Evolutionary conservation across 2,329 filamentous ascomycete genomes (phyloP).

Genomic region (Amylocarpus encephaloides): DNA sequence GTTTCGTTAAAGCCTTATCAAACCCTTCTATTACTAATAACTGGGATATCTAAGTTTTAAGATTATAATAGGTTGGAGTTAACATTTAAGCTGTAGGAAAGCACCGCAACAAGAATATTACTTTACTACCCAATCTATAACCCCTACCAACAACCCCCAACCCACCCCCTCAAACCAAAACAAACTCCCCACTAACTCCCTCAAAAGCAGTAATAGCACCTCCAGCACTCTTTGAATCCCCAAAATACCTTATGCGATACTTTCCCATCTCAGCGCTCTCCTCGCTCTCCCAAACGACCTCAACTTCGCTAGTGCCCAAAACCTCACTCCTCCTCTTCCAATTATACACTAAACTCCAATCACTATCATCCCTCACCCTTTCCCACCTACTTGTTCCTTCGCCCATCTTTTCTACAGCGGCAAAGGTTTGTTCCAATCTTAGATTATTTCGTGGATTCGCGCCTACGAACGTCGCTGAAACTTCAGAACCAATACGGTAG

Average conservation of each 20-base stretch:
- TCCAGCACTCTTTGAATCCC: conserved; percentile 62
- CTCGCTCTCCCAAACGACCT: conserved; percentile 68
- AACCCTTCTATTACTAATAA: too few relatives aligned
- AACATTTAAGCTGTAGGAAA: too few relatives aligned
- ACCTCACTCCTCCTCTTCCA: conserved; percentile 68
- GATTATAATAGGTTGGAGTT: too few relatives aligned
- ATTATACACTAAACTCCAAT: conserved; percentile 77
- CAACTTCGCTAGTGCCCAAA: conserved; percentile 70
- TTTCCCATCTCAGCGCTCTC: conserved; percentile 54
- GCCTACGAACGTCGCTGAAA: conserved; percentile 67
- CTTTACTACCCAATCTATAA: not conserved
- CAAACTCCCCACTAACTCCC: conserved; percentile 54
- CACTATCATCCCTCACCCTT: conserved; percentile 60
- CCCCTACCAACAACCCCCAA: not conserved
- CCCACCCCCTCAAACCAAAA: conserved; percentile 14
- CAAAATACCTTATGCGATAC: conserved; percentile 77
- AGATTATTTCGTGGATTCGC: conserved; percentile 89
- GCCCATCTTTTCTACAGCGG: conserved; percentile 57
- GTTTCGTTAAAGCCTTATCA: too few relatives aligned
- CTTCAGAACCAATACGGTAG: conserved; percentile 54
- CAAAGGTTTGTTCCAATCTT: conserved; percentile 68
- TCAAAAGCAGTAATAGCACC: conserved; percentile 61
- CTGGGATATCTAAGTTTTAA: too few relatives aligned
- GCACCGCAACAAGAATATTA: not conserved
- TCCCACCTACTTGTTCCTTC: conserved; percentile 50